Base-by-base conservation (phyloP, 1,139 yeast species). In the Groenewaldozyma sp. region DNA sequence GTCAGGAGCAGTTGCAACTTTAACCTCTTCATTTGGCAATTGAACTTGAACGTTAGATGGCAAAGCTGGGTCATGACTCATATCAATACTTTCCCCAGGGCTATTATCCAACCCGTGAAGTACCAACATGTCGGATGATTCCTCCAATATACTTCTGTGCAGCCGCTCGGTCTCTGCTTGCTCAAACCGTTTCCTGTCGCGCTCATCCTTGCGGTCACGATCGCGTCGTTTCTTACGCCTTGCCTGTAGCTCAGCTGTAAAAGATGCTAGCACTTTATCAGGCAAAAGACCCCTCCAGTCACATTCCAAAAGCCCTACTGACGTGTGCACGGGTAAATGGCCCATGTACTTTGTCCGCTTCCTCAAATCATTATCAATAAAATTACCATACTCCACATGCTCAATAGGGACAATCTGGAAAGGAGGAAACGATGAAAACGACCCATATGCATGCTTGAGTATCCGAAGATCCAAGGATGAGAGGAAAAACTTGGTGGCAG, bases 261-360 rank as follows among this genome's bases (percentile, higher is more conserved):
- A 86, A 24, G 58, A 55, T 1, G 62, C 59, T 65, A 81, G 74
- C 0, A 80, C 71, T 18, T 74, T 78, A 5, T 61, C 60, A 2
- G 72, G 65, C 1, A 79, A 60, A 24, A 69, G 50, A 11, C 56
- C 62, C 48, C 74, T 60, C 97, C 98, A 91, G 54, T 84, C 78
- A 43, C 95, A 74, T 53, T 91, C 97, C 42, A 93, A 54, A 48
- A 86, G 79, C 11, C 91, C 94, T 35, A 91, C 62, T 34, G 82
- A 82, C 0, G 95, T 78, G 1, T 96, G 96, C 24, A 75, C 57
- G 0, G 99, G 97, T 28, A 87, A 61, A 59, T 88, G 94, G 1
- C 82, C 71, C 42, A 91, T 63, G 55, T 82, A 87, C 56, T 86
- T 88, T 57, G 73, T 73, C 49, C 77, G 75, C 41, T 75, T 73